phyloP scores from a whole-genome alignment of 768 basidiomycete species.

The Crassisporium funariophilum region DNA sequence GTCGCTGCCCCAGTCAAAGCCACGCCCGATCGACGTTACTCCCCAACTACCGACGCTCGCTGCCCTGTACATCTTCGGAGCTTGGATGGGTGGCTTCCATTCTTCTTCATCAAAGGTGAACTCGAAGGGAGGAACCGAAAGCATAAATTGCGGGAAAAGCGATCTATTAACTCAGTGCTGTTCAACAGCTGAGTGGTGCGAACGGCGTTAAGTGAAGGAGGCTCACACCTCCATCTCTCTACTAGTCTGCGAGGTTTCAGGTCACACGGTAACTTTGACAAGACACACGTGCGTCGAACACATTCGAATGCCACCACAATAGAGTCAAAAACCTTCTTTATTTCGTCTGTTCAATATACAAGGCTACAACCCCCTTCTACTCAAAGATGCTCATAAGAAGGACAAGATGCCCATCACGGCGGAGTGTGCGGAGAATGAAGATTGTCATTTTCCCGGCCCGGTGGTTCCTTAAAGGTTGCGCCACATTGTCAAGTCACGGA shows the following conservation, averaged over 20 bases:
- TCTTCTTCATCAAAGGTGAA: constrained; percentile 71
- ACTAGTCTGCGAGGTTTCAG: background rate
- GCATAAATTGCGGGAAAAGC: constrained; percentile 45
- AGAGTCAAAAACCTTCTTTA: background rate
- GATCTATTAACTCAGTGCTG: constrained; percentile 17
- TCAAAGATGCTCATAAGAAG: no score
- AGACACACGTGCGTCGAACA: background rate
- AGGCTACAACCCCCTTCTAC: background rate
- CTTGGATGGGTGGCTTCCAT: constrained; percentile 57
- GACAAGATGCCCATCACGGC: no score
- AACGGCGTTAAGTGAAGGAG: constrained; percentile 11
- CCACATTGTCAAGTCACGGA: no score
- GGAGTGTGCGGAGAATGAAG: no score
- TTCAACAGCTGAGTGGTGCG: constrained; percentile 17
- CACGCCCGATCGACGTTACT: constrained; percentile 82
- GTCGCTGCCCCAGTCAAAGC: constrained; percentile 70
- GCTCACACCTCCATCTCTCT: constrained; percentile 7
- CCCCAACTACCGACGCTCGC: constrained; percentile 82
- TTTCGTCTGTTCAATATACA: no score
- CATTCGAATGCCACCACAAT: background rate
- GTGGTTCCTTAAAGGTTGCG: no score
- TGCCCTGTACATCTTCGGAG: constrained; percentile 55
- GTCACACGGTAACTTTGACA: constrained; percentile 6
- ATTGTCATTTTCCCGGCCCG: no score
- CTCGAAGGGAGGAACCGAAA: constrained; percentile 60